Evolutionary conservation across 1,139 yeast species (phyloP).

Genomic region (Arxiozyma bovina): DNA sequence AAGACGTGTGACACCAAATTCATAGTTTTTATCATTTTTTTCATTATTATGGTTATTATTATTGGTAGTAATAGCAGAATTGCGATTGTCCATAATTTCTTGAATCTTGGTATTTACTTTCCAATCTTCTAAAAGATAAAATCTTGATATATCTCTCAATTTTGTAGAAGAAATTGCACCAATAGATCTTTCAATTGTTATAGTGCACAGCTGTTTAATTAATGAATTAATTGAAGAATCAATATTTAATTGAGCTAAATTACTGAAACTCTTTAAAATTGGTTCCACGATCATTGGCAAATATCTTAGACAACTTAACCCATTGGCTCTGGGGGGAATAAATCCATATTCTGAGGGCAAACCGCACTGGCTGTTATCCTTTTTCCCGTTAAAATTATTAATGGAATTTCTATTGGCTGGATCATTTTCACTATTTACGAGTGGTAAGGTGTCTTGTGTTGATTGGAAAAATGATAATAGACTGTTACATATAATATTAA

Average conservation of each 20-base stretch:
- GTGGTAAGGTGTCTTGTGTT: slow-evolving; percentile 26
- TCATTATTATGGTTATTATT: background rate
- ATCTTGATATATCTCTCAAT: slow-evolving; percentile 40
- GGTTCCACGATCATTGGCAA: slow-evolving; percentile 37
- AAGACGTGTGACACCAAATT: slow-evolving; percentile 41
- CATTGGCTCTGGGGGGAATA: slow-evolving; percentile 53
- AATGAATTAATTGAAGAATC: slow-evolving; percentile 34
- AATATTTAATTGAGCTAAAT: slow-evolving; percentile 37
- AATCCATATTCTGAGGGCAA: slow-evolving; percentile 40
- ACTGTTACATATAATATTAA: slow-evolving; percentile 31
- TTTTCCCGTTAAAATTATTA: slow-evolving; percentile 4
- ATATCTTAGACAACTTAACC: slow-evolving; percentile 46
- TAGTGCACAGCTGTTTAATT: slow-evolving; percentile 33
- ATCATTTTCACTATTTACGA: background rate
- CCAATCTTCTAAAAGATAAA: slow-evolving; percentile 41
- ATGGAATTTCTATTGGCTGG: background rate
- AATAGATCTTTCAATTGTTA: slow-evolving; percentile 37
- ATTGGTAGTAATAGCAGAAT: background rate
- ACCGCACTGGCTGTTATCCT: slow-evolving; percentile 20
- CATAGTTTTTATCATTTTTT: slow-evolving; percentile 2
- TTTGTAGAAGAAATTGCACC: slow-evolving; percentile 43
- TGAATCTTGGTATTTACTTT: slow-evolving; percentile 22
- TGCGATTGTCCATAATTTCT: background rate
- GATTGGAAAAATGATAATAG: slow-evolving; percentile 34
- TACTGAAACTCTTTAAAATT: slow-evolving; percentile 36